Conservation (phyloP, 2,329 filamentous ascomycete species). For the Lasiodiplodia sp. region DNA sequence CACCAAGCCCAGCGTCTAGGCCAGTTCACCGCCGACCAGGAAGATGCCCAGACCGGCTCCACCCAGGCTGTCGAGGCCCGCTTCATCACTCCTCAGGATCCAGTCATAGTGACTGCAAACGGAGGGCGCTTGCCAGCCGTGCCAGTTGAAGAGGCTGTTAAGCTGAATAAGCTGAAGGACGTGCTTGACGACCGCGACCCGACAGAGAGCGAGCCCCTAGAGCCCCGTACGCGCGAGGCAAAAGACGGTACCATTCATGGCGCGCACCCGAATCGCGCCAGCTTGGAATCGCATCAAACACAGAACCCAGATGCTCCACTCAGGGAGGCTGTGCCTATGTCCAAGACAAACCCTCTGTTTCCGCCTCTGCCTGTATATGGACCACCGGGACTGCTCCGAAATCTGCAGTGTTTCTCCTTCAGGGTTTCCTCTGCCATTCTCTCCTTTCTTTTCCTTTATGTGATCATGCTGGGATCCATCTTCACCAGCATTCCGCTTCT, state of each 20-base stretch:
- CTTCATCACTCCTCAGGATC: slow-evolving; percentile 72
- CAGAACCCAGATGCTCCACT: slow-evolving; percentile 57
- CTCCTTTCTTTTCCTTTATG: slow-evolving; percentile 77
- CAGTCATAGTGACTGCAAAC: slow-evolving; percentile 72
- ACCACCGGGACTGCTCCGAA: slow-evolving; percentile 70
- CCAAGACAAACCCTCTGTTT: slow-evolving; percentile 80
- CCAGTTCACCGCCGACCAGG: slow-evolving; percentile 50
- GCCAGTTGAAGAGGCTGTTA: slow-evolving; percentile 73
- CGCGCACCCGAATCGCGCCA: slow-evolving; percentile 37
- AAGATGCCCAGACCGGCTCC: slow-evolving; percentile 51
- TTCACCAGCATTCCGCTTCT: slow-evolving; percentile 69
- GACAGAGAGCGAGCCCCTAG: slow-evolving; percentile 39
- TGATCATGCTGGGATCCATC: slow-evolving; percentile 77
- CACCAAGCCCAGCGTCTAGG: slow-evolving; percentile 63
- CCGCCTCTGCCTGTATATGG: slow-evolving; percentile 85
- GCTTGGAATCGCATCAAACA: slow-evolving; percentile 45
- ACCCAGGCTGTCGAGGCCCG: slow-evolving; percentile 68
- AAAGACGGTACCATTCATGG: slow-evolving; percentile 54
- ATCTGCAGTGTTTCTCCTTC: slow-evolving; percentile 71
- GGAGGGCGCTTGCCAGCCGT: slow-evolving; percentile 73
- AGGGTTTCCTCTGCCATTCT: slow-evolving; percentile 74
- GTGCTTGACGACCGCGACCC: slow-evolving; percentile 53
- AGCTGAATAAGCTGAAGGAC: slow-evolving; percentile 70
- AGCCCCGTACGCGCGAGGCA: slow-evolving; percentile 45
- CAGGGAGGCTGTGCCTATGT: slow-evolving; percentile 61